A percentile compares a stretch with the other conserved stretches of the same genome.
Conservation (phyloP, 345 rosid genomes). For the Corchorus olitorius region DNA sequence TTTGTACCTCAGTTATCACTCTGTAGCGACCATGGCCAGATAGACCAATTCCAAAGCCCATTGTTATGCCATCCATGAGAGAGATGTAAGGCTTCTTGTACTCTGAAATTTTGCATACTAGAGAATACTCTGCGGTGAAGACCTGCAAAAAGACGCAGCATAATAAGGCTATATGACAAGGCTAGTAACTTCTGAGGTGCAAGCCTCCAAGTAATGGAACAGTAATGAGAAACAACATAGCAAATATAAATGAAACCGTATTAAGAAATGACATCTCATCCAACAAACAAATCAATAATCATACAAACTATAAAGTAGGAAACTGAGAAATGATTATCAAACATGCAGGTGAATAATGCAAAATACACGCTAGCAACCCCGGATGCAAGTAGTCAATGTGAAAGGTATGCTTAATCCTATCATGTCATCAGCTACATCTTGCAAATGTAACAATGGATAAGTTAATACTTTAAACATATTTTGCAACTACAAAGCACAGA, state of each 20-base stretch:
- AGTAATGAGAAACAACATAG: conserved; percentile 7
- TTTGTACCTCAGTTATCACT: conserved; percentile 79
- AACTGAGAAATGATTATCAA: background rate
- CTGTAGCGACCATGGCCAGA: conserved; percentile 94
- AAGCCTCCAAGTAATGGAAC: conserved; percentile 2
- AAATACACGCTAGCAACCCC: background rate
- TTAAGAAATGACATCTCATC: conserved; percentile 1
- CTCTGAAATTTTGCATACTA: conserved; percentile 85
- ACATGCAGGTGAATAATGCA: background rate
- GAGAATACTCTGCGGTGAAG: conserved; percentile 79
- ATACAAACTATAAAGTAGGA: background rate
- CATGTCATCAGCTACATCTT: background rate
- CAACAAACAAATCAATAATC: background rate
- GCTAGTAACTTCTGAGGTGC: background rate
- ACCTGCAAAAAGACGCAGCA: conserved; percentile 47
- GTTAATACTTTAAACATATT: conserved; percentile 5
- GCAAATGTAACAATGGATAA: background rate
- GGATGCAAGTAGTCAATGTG: background rate
- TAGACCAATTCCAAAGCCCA: conserved; percentile 95
- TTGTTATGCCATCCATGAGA: conserved; percentile 92
- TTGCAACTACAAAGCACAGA: background rate
- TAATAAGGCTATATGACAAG: background rate
- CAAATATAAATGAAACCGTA: background rate
- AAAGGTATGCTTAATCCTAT: background rate
- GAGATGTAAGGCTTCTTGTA: conserved; percentile 87